Base-by-base conservation (phyloP, 768 basidiomycete genomes). In the Lactarius akahatsu region DNA sequence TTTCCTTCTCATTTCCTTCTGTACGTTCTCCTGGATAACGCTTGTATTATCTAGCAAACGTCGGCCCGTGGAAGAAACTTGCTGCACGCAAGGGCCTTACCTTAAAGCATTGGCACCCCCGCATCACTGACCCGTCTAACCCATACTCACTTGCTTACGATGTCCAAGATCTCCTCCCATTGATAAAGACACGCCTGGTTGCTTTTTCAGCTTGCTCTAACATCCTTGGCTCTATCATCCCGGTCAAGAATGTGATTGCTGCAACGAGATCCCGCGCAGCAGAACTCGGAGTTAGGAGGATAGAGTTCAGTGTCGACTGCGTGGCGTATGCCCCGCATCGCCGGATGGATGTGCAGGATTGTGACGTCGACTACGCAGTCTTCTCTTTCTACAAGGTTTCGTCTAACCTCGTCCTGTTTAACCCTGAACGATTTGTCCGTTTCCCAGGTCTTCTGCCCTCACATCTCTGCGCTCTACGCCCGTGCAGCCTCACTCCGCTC, bases 251-350 rank as follows among this genome's bases (percentile, higher is more conserved):
- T 9, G 76, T 86, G 32, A 81, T 85, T 13, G 74, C 76, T 30
- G 84, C 83, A 3, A 77, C 86, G 10, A 75, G 89, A 16, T 77
- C 76, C 9, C 78, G 80, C 20, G 88, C 86, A 3, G 76, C 75
- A 50, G 78, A 80, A 23, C 77, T 81, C 60, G 87, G 89, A 30
- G 80, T 82, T 13, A 73, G 73, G 64, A 87, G 88, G 73, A 76
- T 91, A 34, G 86, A 92, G 74, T 78, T 91, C 16, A 83, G 81
- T 0, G 80, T 92, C 3, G 91, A 92, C 71, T 91, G 90, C 67
- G 91, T 92, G 2, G 90, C 90, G 3, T 91, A 88, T 70, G 88
- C 89, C 4, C 90, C 90, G 0, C 90, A 92, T 72, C 79, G 89
- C 16, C 75, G 77, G 63, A 85, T 92, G 36, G 86, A 92, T 70